Evolutionary conservation across 179 eudicot genomes (phyloP).

Genomic region (Nepenthes alata): DNA sequence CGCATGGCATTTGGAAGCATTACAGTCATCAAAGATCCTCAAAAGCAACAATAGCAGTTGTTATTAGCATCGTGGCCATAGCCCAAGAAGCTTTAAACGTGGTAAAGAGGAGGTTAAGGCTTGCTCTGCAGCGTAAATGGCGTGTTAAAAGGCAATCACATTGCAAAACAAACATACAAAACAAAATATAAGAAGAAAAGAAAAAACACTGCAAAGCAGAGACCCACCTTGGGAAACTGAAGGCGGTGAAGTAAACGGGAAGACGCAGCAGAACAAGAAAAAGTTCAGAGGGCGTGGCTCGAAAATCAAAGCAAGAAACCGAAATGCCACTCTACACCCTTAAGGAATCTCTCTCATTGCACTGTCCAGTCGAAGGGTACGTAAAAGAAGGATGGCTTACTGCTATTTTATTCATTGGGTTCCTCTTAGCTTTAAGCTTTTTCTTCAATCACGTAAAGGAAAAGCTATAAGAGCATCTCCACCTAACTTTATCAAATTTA

Average conservation of each 20-base stretch:
- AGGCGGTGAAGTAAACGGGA: background rate
- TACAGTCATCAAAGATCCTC: no score
- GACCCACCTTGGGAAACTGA: background rate
- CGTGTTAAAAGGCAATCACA: conserved; percentile 7
- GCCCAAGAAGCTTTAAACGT: background rate
- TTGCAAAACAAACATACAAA: no score
- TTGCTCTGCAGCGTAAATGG: conserved; percentile 3
- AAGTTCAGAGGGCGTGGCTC: conserved; percentile 2
- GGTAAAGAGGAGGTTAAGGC: background rate
- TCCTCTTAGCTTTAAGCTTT: background rate
- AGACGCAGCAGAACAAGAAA: background rate
- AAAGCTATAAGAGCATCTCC: conserved; percentile 23
- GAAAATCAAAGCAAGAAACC: conserved; percentile 15
- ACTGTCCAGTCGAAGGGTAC: background rate
- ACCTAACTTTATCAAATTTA: background rate
- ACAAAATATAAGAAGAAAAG: no score
- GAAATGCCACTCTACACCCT: conserved; percentile 10
- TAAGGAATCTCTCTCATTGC: no score
- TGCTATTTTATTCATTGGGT: background rate
- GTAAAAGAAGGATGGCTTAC: no score
- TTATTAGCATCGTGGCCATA: no score
- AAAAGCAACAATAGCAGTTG: no score
- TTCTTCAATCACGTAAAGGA: conserved; percentile 25
- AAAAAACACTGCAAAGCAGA: background rate
- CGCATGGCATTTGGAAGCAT: no score